Conservation (phyloP, 768 basidiomycete species). For the Collybiopsis luxurians region DNA sequence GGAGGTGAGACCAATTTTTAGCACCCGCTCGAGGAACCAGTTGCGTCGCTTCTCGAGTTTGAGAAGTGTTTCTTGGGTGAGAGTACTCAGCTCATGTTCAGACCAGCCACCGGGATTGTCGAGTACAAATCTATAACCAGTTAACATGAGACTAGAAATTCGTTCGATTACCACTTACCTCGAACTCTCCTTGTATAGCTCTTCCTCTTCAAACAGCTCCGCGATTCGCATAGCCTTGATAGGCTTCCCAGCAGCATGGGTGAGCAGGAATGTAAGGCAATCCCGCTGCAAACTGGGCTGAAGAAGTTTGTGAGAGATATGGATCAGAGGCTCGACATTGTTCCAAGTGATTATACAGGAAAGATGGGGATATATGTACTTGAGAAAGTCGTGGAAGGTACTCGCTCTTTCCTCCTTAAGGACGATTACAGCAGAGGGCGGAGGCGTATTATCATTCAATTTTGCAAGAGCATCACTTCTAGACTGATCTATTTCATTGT, state of each 20-base stretch:
- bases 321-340: constrained; percentile 89
- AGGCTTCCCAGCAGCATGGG: constrained; percentile 89
- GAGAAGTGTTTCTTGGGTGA: constrained; percentile 78
- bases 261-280: constrained; percentile 85
- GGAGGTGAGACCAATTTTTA: constrained; percentile 84
- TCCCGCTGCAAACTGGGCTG: constrained; percentile 78
- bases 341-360: constrained; percentile 95
- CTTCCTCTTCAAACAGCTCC: constrained; percentile 87
- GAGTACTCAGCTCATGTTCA: constrained; percentile 76
- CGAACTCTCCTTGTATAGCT: constrained; percentile 71
- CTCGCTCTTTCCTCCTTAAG: constrained; percentile 85
- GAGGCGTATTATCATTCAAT: constrained; percentile 45
- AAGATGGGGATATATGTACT: constrained; percentile 89
- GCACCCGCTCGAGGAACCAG: constrained; percentile 93
- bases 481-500: constrained; percentile 31
- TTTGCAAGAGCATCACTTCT: constrained; percentile 47
- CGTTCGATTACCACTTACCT: constrained; percentile 24
- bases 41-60: constrained; percentile 90
- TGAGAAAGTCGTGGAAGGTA: constrained; percentile 92
- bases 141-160: constrained; percentile 35
- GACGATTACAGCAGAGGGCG: constrained; percentile 81
- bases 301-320: constrained; percentile 86
- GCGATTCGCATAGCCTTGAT: constrained; percentile 93
- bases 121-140: constrained; percentile 65
- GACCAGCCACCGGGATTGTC: constrained; percentile 89